A percentile compares a stretch with the other conserved stretches of the same genome.
Evolutionary conservation across 2,329 filamentous ascomycete species (phyloP).

Genomic region (Orbilia brochopaga): DNA sequence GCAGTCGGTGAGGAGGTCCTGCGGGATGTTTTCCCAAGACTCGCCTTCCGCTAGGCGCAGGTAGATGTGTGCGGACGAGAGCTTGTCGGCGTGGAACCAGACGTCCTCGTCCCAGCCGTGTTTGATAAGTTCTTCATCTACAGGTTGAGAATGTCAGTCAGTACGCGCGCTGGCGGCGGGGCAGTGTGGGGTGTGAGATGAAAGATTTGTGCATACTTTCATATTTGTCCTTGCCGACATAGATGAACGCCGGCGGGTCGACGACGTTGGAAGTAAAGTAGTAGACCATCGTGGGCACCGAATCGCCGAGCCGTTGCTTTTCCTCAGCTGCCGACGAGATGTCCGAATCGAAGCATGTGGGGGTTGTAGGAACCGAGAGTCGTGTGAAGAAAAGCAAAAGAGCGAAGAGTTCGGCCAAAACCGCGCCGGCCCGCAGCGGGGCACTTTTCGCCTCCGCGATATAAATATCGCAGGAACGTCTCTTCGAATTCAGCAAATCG

Average conservation of each 20-base stretch:
- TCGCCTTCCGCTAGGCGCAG: constrained; percentile 79
- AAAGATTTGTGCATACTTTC: constrained; percentile 80
- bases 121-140: constrained; percentile 96
- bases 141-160: constrained; percentile 17
- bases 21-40: constrained; percentile 80
- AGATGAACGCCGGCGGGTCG: constrained; percentile 81
- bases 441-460: not conserved
- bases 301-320: not conserved
- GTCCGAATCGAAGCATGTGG: not conserved
- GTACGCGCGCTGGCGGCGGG: too few species aligned
- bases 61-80: constrained; percentile 96
- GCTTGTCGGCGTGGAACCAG: constrained; percentile 98
- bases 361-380: constrained; percentile 1
- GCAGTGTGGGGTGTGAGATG: constrained; percentile 22
- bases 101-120: constrained; percentile 94
- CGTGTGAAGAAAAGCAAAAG: not conserved
- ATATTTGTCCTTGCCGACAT: constrained; percentile 98
- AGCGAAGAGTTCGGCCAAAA: not conserved
- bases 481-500: constrained; percentile 20
- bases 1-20: constrained; percentile 78
- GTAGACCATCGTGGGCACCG: constrained; percentile 76
- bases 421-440: not conserved
- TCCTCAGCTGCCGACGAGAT: not conserved
- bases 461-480: not conserved
- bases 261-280: constrained; percentile 91